Base-by-base conservation (phyloP, 2,329 filamentous ascomycete genomes). In the Lecanoromycetidae sp. region DNA sequence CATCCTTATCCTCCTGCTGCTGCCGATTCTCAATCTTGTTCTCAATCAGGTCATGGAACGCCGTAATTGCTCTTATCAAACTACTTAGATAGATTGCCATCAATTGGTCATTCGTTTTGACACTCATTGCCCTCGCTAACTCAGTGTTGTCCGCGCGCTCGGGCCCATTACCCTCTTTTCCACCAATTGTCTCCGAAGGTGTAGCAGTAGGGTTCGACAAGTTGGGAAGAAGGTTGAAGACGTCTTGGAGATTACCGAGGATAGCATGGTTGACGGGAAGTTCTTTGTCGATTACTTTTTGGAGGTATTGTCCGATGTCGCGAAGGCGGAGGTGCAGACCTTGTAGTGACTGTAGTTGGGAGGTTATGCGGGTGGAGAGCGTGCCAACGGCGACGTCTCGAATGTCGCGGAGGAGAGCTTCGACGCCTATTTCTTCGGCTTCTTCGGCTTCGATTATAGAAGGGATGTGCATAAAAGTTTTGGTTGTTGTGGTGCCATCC, bases 1-100 rank as follows among this genome's bases (percentile, higher is more conserved):
- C 76, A 58, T 96, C 90, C 69, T 90, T 90, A 61, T 98, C 91
- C 62, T 96, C 91, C 61, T 93, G 84, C 65, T 93, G 86, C 68
- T 96, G 88, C 64, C 90, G 79, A 70, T 98, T 98, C 71, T 96
- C 90, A 57, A 96, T 95, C 77, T 98, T 98, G 74, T 98, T 98
- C 72, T 98, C 91, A 56, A 98, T 98, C 57, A 98, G 71, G 63
- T 98, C 91, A 66, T 98, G 91, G 81, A 96, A 98, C 6, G 91
- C 91, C 10, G 91, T 96, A 61, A 98, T 98, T 48, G 91, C 91
- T 52, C 91, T 79, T 67, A 98, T 96, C 71, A 96, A 71, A 70
- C 86, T 94, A 69, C 86, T 94, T 46, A 98, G 75, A 67, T 98
- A 98, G 64, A 98, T 96, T 44, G 88, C 80, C 85, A 98, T 95